Percentiles rank a stretch among this genome's conserved stretches.
These are phyloP conservation scores for Pistacia integerrima DNA, from an alignment of 345 rosid genomes.

Conservation along the genomic window DNA sequence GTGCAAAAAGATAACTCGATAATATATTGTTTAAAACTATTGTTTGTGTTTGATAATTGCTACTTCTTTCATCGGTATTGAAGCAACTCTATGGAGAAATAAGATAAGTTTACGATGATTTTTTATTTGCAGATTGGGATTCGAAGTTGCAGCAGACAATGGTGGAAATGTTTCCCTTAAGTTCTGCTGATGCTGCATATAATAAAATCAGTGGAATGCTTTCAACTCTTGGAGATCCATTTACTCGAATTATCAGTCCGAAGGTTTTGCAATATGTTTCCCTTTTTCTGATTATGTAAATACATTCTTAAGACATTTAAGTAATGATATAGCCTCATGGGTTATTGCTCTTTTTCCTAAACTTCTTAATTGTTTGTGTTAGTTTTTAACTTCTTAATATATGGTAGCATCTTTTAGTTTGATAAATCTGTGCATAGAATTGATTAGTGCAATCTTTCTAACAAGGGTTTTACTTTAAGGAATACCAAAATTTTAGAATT, in stretches of 20 bases:
- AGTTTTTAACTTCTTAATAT: background rate
- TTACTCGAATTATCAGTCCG: slow-evolving; percentile 86
- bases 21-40: background rate
- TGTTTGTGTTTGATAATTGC: background rate
- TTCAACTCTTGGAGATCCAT: slow-evolving; percentile 91
- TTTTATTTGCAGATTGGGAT: slow-evolving; percentile 75
- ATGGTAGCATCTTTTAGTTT: background rate
- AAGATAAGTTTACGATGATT: background rate
- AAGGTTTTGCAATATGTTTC: slow-evolving; percentile 47
- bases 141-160: slow-evolving; percentile 81
- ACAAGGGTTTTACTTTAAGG: slow-evolving; percentile 44
- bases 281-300: background rate
- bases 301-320: background rate
- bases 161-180: slow-evolving; percentile 85
- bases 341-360: background rate
- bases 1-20: background rate
- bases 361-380: background rate
- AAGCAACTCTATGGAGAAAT: background rate
- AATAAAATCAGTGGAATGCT: slow-evolving; percentile 77
- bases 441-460: background rate
- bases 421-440: background rate
- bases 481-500: slow-evolving; percentile 84
- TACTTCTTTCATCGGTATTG: no score
- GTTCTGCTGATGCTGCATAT: slow-evolving; percentile 84
- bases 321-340: no score